Evolutionary conservation across 441 rosid species (phyloP).

Genomic region (Adansonia gregorii): DNA sequence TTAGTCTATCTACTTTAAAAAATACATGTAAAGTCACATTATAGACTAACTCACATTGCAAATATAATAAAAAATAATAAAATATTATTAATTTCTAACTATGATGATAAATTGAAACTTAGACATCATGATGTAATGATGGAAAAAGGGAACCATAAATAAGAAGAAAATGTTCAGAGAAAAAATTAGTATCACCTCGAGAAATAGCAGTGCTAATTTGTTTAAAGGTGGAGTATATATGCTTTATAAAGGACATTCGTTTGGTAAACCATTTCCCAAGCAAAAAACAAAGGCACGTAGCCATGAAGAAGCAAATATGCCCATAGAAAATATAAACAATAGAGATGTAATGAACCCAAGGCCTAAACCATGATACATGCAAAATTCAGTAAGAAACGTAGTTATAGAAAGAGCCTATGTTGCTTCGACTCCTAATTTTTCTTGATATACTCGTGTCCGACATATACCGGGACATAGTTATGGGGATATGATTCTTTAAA

Average conservation of each 20-base stretch:
- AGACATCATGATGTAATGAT: background rate
- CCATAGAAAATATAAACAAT: slow-evolving; percentile 56
- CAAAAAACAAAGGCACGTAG: slow-evolving; percentile 61
- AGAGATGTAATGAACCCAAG: slow-evolving; percentile 68
- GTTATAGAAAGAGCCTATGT: background rate
- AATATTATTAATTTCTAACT: background rate
- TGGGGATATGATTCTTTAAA: too few relatives aligned
- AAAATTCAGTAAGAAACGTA: background rate
- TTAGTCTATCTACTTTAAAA: background rate
- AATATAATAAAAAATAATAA: background rate
- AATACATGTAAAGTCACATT: too few relatives aligned
- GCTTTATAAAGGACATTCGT: slow-evolving; percentile 64
- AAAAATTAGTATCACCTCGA: slow-evolving; percentile 43
- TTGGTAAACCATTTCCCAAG: slow-evolving; percentile 65
- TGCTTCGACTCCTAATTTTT: too few relatives aligned
- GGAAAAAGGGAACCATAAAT: background rate
- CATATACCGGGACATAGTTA: too few relatives aligned
- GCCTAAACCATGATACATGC: slow-evolving; percentile 41
- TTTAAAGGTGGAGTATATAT: slow-evolving; percentile 64
- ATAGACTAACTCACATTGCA: background rate
- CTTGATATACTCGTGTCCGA: too few relatives aligned
- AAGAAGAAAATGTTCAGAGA: background rate
- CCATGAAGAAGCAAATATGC: slow-evolving; percentile 71
- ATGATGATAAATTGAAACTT: background rate
- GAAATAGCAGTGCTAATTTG: slow-evolving; percentile 69